Percentiles rank a stretch among this genome's conserved stretches.
These are phyloP conservation scores for Chrysosporium keratinophilum DNA, from an alignment of 2,329 filamentous ascomycete genomes.

Conservation along the genomic window DNA sequence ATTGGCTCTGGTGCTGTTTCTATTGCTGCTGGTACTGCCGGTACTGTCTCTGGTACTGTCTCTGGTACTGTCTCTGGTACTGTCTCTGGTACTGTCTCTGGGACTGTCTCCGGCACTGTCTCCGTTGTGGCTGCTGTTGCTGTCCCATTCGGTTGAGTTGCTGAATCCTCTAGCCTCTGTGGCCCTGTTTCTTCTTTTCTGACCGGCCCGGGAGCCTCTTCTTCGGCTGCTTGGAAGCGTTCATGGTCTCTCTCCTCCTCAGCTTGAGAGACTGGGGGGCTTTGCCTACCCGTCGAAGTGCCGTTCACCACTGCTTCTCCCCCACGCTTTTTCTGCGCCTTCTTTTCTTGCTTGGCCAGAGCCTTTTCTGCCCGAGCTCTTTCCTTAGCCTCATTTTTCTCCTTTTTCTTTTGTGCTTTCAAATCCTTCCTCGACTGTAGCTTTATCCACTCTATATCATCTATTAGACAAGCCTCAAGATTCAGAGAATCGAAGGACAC, in stretches of 20 bases:
- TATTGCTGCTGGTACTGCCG: neutral
- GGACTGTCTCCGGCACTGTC: too few species aligned
- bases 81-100: neutral
- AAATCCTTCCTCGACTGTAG: neutral
- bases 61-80: neutral
- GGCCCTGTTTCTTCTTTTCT: conserved; percentile 1
- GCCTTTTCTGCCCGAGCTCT: neutral
- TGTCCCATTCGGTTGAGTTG: neutral
- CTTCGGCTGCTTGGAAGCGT: neutral
- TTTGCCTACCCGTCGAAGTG: neutral
- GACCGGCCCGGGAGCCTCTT: neutral
- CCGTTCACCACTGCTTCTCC: neutral
- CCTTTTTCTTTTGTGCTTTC: neutral
- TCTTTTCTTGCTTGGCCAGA: neutral
- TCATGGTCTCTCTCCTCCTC: neutral
- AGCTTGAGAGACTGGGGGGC: neutral
- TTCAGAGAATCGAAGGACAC: neutral
- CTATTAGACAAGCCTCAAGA: neutral
- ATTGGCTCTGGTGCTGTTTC: neutral
- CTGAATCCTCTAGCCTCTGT: neutral
- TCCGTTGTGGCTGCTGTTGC: neutral
- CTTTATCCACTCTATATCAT: neutral
- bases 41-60: too few species aligned
- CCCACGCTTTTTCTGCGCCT: neutral
- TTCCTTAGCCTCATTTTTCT: neutral